Base-by-base conservation (phyloP, 768 basidiomycete genomes). In the Floccularia luteovirens region DNA sequence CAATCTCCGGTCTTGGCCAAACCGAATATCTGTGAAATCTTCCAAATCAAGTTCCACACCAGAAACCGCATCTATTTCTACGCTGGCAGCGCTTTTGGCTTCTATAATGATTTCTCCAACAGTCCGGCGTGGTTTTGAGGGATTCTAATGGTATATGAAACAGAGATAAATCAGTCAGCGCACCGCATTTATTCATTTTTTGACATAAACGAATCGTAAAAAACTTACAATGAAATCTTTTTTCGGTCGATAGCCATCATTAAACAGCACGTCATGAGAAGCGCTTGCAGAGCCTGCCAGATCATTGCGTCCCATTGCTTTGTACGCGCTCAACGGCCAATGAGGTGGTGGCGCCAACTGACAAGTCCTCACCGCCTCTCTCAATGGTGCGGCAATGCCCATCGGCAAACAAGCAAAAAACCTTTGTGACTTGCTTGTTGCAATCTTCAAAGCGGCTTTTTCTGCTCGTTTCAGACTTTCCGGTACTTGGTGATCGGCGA, bases 1-100 rank as follows among this genome's bases (percentile, higher is more conserved):
- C 23, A 99, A 57, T 25, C 94, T 73, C 14, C 85, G 74, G 61
- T 99, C 96, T 46, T 88, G 79, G 5, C 87, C 87, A 52, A 97
- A 97, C 3, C 94, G 78, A 36, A 92, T 84, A 38, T 79, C 78
- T 0, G 86, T 77, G 60, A 87, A 84, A 36, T 84, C 80, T 34
- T 82, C 75, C 25, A 80, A 58, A 36, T 79, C 77, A 3, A 89
- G 60, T 41, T 89, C 86, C 6, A 86, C 81, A 0, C 86, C 86
- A 4, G 84, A 73, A 11, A 77, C 69, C 3, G 67, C 62, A 38
- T 77, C 72, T 1, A 75, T 55, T 48, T 84, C 79, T 30, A 75
- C 79, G 4, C 60, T 54, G 24, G 70, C 74, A 6, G 75, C 66
- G 4, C 57, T 54, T 34, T 70, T 72, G 13, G 76, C 70, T 38